Conservation (phyloP, 163 green algal genomes). For the Prototheca wickerhamii region DNA sequence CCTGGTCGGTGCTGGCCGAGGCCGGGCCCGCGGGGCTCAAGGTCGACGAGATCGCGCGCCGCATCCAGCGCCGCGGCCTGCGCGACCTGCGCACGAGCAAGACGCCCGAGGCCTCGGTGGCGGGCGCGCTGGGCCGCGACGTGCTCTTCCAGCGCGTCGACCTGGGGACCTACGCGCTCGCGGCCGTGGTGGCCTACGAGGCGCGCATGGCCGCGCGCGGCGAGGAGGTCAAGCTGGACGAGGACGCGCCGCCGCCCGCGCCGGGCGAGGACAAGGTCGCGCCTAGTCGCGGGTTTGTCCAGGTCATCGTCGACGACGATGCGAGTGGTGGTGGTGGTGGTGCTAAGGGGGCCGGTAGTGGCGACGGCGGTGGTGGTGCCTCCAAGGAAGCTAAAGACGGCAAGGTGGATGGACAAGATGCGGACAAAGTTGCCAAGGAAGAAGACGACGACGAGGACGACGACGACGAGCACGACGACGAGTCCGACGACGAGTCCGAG, state of each 20-base stretch:
- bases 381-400: not conserved
- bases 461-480: constrained; percentile 2
- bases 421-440: not conserved
- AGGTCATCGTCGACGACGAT: not conserved
- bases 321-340: constrained; percentile 6
- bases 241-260: too few species aligned
- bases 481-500: not conserved
- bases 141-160: constrained; percentile 63
- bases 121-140: constrained; percentile 61
- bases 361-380: too few species aligned
- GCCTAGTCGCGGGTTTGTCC: not conserved
- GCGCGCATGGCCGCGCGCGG: too few species aligned
- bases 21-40: constrained; percentile 56
- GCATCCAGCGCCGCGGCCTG: constrained; percentile 59
- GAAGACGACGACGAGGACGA: constrained; percentile 4
- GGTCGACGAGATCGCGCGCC: constrained; percentile 56
- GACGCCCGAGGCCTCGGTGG: constrained; percentile 49
- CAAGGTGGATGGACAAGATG: not conserved
- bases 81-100: constrained; percentile 59
- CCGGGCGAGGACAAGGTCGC: not conserved
- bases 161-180: constrained; percentile 64
- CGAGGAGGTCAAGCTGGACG: too few species aligned
- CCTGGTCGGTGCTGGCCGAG: constrained; percentile 73
- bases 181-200: constrained; percentile 34
- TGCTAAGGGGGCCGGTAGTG: too few species aligned